Conservation (phyloP, 495 filamentous ascomycete species). For the Staphylotrichum longicolle region DNA sequence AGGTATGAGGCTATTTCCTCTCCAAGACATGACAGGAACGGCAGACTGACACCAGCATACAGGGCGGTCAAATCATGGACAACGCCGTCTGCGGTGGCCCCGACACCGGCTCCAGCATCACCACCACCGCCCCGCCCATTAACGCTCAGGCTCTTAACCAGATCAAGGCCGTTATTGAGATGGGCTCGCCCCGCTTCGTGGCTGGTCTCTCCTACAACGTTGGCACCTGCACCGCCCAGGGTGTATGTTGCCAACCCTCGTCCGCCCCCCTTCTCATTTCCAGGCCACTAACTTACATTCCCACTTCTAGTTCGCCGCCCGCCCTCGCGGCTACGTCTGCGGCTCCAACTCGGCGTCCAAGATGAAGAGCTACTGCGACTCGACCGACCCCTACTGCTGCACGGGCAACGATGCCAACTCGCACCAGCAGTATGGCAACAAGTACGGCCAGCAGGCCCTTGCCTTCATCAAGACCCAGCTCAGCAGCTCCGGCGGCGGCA, state of each 20-base stretch:
- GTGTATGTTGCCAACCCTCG: conserved; percentile 46
- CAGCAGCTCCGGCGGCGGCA: conserved; percentile 23
- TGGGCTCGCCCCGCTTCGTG: conserved; percentile 58
- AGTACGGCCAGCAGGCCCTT: conserved; percentile 58
- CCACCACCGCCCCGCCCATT: conserved; percentile 37
- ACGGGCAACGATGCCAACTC: conserved; percentile 55
- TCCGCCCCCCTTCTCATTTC: neutral
- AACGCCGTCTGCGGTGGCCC: conserved; percentile 60
- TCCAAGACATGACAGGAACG: no score
- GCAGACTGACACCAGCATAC: neutral
- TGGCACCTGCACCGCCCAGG: conserved; percentile 56
- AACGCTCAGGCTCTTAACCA: conserved; percentile 43
- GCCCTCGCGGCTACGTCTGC: conserved; percentile 56
- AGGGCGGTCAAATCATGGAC: conserved; percentile 66
- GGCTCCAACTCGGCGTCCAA: conserved; percentile 44
- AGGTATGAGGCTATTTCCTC: conserved; percentile 44
- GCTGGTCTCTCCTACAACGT: conserved; percentile 59
- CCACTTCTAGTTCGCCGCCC: conserved; percentile 50
- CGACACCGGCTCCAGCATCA: conserved; percentile 34
- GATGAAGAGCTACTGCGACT: conserved; percentile 62
- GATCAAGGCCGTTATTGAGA: conserved; percentile 58
- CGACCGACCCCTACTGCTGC: conserved; percentile 63
- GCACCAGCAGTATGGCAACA: conserved; percentile 57
- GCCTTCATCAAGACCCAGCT: conserved; percentile 53
- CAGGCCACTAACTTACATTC: neutral